Percentiles rank a stretch among this genome's conserved stretches.
Conservation (phyloP, 2,329 filamentous ascomycete species). For the Fusarium sp. region DNA sequence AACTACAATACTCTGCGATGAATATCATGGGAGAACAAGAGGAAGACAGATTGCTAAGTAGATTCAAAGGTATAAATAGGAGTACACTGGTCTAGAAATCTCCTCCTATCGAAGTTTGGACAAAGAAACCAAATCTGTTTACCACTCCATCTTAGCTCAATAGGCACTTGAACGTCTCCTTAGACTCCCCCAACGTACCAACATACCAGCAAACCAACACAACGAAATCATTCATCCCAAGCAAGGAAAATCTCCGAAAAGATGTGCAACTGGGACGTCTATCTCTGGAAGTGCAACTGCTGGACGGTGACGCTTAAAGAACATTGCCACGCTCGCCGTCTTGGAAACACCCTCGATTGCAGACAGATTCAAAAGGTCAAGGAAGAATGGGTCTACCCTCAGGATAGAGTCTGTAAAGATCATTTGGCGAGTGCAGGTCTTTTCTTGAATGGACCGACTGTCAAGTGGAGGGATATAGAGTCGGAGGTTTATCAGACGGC, state of each 20-base stretch:
- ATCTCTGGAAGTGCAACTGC: conserved; percentile 31
- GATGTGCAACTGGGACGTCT: conserved; percentile 40
- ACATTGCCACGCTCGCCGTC: conserved; percentile 26
- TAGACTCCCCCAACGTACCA: not conserved
- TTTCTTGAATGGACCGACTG: conserved; percentile 1
- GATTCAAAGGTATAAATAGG: not conserved
- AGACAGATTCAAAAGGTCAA: conserved; percentile 28
- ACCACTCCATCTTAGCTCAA: not conserved
- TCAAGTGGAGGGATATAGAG: conserved; percentile 24
- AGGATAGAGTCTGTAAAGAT: conserved; percentile 14
- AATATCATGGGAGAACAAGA: not conserved
- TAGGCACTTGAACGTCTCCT: not conserved
- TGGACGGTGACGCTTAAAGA: conserved; percentile 21
- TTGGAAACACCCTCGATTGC: conserved; percentile 21
- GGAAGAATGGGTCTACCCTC: conserved; percentile 28
- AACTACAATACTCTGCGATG: not conserved
- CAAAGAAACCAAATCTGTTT: conserved; percentile 1
- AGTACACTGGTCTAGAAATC: no score
- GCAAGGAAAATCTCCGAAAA: not conserved
- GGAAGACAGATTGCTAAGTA: not conserved
- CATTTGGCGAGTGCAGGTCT: not conserved
- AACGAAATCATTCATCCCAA: not conserved
- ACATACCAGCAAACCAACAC: not conserved
- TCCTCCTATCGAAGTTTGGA: not conserved
- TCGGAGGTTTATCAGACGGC: conserved; percentile 24